Evolutionary conservation across 345 rosid genomes (phyloP).

Genomic region (Geranium brycei): DNA sequence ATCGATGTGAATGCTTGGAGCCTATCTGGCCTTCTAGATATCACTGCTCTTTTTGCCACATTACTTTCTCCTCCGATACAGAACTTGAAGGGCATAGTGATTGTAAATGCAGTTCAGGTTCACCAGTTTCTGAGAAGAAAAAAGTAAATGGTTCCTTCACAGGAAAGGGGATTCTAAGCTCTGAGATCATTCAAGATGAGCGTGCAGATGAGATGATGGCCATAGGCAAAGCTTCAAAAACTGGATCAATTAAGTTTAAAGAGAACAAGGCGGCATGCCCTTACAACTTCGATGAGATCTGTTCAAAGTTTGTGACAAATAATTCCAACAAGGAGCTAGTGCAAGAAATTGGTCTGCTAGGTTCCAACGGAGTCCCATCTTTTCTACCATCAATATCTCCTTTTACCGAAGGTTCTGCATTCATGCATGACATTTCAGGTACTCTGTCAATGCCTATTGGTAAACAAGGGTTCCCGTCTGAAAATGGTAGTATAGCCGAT

Average conservation of each 20-base stretch:
- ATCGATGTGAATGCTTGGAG: slow-evolving; percentile 78
- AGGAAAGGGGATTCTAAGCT: slow-evolving; percentile 29
- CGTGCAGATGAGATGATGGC: slow-evolving; percentile 20
- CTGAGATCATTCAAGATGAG: slow-evolving; percentile 19
- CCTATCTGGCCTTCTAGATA: slow-evolving; percentile 59
- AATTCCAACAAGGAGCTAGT: slow-evolving; percentile 80
- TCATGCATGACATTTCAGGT: slow-evolving; percentile 19
- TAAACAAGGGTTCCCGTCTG: slow-evolving; percentile 14
- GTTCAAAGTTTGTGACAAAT: slow-evolving; percentile 62
- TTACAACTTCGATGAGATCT: slow-evolving; percentile 49
- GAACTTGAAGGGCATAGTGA: slow-evolving; percentile 54
- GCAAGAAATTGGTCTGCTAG: slow-evolving; percentile 69
- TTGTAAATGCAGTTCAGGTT: slow-evolving; percentile 38
- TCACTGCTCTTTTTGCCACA: slow-evolving; percentile 82
- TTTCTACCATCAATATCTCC: slow-evolving; percentile 42
- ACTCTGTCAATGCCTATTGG: slow-evolving; percentile 18
- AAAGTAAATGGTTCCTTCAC: slow-evolving; percentile 28
- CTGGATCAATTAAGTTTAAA: slow-evolving; percentile 38
- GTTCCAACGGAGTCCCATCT: slow-evolving; percentile 62
- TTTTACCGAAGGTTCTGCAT: slow-evolving; percentile 37
- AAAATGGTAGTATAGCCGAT: slow-evolving; percentile 20
- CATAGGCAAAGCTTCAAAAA: not conserved
- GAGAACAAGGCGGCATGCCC: slow-evolving; percentile 43
- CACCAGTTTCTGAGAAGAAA: slow-evolving; percentile 32
- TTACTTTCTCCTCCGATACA: slow-evolving; percentile 34